Percentiles rank a stretch among this genome's conserved stretches.
These are phyloP conservation scores for Phytophthora syringae DNA, from an alignment of 352 stramenopile species.

Conservation along the genomic window DNA sequence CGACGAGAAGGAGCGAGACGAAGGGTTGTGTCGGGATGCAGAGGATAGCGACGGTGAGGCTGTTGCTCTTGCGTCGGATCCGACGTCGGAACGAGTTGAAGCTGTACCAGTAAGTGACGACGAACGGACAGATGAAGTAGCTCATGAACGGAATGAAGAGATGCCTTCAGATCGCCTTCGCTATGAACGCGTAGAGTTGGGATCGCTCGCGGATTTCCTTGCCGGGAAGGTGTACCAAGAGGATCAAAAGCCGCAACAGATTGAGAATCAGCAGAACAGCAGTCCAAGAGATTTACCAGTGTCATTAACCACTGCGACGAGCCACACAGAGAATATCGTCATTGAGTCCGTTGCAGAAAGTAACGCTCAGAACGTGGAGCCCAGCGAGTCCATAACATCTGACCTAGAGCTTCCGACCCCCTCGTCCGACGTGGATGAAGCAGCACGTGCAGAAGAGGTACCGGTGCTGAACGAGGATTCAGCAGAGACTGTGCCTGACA, in stretches of 20 bases:
- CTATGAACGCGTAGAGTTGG: constrained; percentile 38
- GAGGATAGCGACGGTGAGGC: constrained; percentile 1
- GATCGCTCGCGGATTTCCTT: constrained; percentile 38
- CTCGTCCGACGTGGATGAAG: constrained; percentile 1
- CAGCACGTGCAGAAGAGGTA: constrained; percentile 7
- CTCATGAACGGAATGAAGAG: neutral
- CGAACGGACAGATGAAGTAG: neutral
- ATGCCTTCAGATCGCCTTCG: constrained; percentile 14
- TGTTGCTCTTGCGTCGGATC: constrained; percentile 3
- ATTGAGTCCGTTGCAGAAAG: neutral
- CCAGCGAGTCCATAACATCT: neutral
- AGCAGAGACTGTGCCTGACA: constrained; percentile 6
- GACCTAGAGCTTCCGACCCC: neutral
- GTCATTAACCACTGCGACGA: neutral
- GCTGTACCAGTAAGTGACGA: neutral
- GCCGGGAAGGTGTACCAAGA: constrained; percentile 14
- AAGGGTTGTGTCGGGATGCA: no score
- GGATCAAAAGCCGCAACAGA: neutral
- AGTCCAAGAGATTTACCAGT: neutral
- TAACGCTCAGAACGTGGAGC: neutral
- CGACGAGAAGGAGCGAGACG: neutral
- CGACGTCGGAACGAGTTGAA: constrained; percentile 2
- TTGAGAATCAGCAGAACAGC: constrained; percentile 4
- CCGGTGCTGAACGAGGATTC: constrained; percentile 5
- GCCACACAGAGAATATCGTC: neutral